Base-by-base conservation (phyloP, 257 asterid species). In the Scutellaria galericulata region DNA sequence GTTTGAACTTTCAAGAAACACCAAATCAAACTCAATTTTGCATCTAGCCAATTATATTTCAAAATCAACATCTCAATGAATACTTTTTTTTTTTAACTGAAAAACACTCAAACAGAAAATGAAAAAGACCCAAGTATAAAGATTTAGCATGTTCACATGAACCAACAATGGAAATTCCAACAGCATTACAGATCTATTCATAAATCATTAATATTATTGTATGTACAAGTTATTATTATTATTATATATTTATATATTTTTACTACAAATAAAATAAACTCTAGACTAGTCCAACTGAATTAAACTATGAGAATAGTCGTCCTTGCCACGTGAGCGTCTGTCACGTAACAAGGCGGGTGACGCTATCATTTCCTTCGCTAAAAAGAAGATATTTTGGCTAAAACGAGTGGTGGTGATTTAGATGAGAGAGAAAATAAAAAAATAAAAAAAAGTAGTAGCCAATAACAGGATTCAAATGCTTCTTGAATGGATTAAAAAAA, bases 371-470 rank as follows among this genome's bases (percentile, higher is more conserved):
- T 44, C 75, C 66, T 5, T 10, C 8, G 48, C 7, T 10, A 54
- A 50, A 8, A 57, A 50, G 54, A 58, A 78, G 89, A 85, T 83
- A 82, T 82, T 72, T 82, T 85, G 67, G 18, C 5, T 53, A 15
- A 35, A 79, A 82, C 55, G 66, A 66, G 79, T 64, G 80, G 80
- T 80, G 77, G 45, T 48, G 61, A 71, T 69, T 55, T 48, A 51
- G 75, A 59, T 40, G 51, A 50, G 31, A 35, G 9, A 51, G 27
- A 59, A 37, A 62, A 24, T 1, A 61, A 50, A 62, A 62, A 41
- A 65, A 71, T 14, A 5, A 24, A 61, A 50, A 62, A 62, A 41
- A 65, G 73, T 14, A 5, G 48, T 14, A 81, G 75, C 87, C 83
- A 75, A 81, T 81, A 57, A 64, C 50, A 74, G 46, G 63, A 79